Base-by-base conservation (phyloP, 352 stramenopile genomes). In the Pythium sp. region DNA sequence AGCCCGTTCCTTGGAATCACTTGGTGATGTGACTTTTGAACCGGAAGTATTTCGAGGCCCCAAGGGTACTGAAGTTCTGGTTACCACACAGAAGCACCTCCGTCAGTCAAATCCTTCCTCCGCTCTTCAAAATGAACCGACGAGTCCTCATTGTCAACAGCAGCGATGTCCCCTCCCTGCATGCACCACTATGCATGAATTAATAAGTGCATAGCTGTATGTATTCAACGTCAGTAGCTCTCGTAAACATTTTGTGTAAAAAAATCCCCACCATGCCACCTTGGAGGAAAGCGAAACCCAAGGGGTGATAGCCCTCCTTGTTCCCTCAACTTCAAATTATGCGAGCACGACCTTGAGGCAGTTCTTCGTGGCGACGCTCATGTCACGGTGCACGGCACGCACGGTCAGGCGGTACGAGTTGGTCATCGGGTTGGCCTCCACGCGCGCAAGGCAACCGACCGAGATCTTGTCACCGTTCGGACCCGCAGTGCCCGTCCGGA, bases 381-480 rank as follows among this genome's bases (percentile, higher is more conserved):
- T 81, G 77, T 92, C 84, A 51, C 90, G 93, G 80, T 98, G 93
- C 62, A 98, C 80, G 20, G 95, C 96, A 58, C 94, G 84, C 61
- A 97, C 96, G 2, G 93, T 98, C 55, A 98, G 80, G 53, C 93
- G 83, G 72, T 96, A 97, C 26, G 84, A 73, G 46, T 90, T 93
- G 51, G 72, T 81, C 70, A 89, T 75, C 32, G 79, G 67, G 73
- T 97, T 95, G 36, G 78, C 90, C 82, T 98, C 94, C 26, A 99
- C 77, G 49, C 93, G 85, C 36, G 97, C 84, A 43, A 99, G 79
- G 72, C 91, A 97, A 20, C 95, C 95, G 60, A 99, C 92, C 59
- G 95, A 97, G 53, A 98, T 87, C 72, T 97, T 98, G 64, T 98
- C 96, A 7, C 94, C 94, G 62, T 87, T 97, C 24, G 84, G 79